Conservation (phyloP, 805 yeast genomes). For the Pichia rugopelliculosa region DNA sequence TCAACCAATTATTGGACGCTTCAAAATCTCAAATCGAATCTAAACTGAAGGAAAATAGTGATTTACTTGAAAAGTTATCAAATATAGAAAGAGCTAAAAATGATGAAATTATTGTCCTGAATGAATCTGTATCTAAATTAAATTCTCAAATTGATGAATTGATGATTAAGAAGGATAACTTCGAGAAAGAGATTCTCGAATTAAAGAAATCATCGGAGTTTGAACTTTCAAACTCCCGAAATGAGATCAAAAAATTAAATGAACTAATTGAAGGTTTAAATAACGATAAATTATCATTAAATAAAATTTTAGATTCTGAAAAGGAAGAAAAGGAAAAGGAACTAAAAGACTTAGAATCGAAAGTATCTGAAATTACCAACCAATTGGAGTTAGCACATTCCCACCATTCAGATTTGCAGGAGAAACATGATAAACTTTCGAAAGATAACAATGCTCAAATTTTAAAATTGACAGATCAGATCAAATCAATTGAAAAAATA, state of each 20-base stretch:
- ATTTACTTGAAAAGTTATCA: background rate
- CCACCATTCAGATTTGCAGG: constrained; percentile 61
- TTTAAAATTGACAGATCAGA: background rate
- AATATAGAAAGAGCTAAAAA: background rate
- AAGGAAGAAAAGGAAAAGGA: constrained; percentile 14
- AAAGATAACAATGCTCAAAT: background rate
- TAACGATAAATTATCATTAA: background rate
- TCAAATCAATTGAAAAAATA: background rate
- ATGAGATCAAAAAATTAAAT: constrained; percentile 53
- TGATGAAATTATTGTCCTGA: background rate
- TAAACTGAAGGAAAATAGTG: background rate
- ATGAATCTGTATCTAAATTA: background rate
- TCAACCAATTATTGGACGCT: background rate
- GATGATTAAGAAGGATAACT: background rate
- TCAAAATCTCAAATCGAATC: background rate
- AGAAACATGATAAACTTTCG: background rate
- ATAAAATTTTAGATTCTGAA: background rate
- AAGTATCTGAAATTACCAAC: background rate
- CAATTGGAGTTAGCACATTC: constrained; percentile 11
- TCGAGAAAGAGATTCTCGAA: background rate
- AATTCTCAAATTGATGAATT: background rate
- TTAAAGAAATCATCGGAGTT: background rate
- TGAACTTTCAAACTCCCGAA: background rate
- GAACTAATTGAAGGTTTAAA: background rate
- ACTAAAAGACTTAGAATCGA: background rate